Percentiles rank a stretch among this genome's conserved stretches.
Evolutionary conservation across 2,329 filamentous ascomycete species (phyloP).

Genomic region (Fusarium caatingaense): DNA sequence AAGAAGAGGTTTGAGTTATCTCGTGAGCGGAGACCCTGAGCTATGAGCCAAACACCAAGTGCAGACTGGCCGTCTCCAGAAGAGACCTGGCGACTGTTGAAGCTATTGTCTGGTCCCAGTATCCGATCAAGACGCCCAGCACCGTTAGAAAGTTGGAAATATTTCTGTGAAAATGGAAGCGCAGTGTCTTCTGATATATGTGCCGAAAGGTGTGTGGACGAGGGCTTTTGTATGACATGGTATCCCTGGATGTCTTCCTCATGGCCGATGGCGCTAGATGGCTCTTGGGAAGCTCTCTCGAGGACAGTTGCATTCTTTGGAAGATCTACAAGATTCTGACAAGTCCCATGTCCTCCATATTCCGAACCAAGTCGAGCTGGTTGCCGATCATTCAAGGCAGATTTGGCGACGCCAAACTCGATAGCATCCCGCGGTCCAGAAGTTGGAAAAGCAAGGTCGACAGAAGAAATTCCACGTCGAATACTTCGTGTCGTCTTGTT

Average conservation of each 20-base stretch:
- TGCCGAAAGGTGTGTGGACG: not conserved
- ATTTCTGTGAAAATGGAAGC: slow-evolving; percentile 23
- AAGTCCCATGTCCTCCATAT: not conserved
- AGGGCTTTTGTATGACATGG: not conserved
- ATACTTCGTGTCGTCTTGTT: slow-evolving; percentile 45
- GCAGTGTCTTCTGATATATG: slow-evolving; percentile 14
- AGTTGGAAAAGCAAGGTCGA: slow-evolving; percentile 48
- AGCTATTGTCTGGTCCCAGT: slow-evolving; percentile 43
- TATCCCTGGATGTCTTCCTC: not conserved
- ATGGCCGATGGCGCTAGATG: not conserved
- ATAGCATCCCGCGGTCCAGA: slow-evolving; percentile 62
- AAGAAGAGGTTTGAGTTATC: slow-evolving; percentile 40
- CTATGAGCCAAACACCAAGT: slow-evolving; percentile 53
- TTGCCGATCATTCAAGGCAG: slow-evolving; percentile 4
- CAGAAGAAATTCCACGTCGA: slow-evolving; percentile 42
- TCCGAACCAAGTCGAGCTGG: slow-evolving; percentile 1
- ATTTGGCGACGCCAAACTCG: slow-evolving; percentile 54
- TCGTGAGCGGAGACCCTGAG: slow-evolving; percentile 48
- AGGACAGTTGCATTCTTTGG: not conserved
- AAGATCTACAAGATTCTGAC: not conserved
- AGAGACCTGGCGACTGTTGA: slow-evolving; percentile 47
- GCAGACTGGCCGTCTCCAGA: slow-evolving; percentile 51
- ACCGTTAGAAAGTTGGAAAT: slow-evolving; percentile 37
- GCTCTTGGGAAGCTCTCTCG: not conserved
- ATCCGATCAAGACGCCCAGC: slow-evolving; percentile 35